Base-by-base conservation (phyloP, 1,284 basidiomycete species). In the Takashimella koratensis region DNA sequence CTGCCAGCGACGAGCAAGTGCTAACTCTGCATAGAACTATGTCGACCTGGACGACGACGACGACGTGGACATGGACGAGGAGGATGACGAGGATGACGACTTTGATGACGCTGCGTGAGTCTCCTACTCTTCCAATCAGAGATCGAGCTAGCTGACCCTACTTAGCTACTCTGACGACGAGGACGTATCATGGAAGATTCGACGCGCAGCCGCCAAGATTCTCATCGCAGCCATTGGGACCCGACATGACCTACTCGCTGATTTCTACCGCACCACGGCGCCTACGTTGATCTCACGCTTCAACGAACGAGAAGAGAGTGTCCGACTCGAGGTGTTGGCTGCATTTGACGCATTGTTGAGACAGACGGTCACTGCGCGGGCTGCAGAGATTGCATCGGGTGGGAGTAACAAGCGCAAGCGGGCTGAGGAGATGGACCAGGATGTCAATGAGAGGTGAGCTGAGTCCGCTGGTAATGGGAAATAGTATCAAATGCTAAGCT, bases 141-240 rank as follows among this genome's bases (percentile, higher is more conserved):
- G n/a, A n/a, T n/a, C n/a, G n/a, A n/a, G n/a, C 58, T 61, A 13
- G 52, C n/a, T 51, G 3, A 50, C 13, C 4, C 4, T 21, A 53
- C 53, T 2, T 58, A 91, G 88, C 60, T 97, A 97, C 72, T 92
- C 91, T 5, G 95, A 99, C 65, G 95, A 98, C 62, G 96, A 98
- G 70, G 96, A 98, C 70, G 88, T 90, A n/a, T 97, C 94, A 0
- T 98, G 97, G 84, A 98, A 97, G 77, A 92, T 97, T 57, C 86
- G 96, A 56, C 84, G 95, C 49, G 87, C 90, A 3, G 87, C 96
- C 4, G 92, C 92, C 22, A 97, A 97, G 71, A 79, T 98, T 2
- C 81, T 98, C 12, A 79, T 85, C 12, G 87, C 89, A 1, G 80
- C 96, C 46, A 86, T 98, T 59, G 84, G 83, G 13, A 95, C 94